Conservation (phyloP, 1,284 basidiomycete genomes). For the Porodaedalea pini region DNA sequence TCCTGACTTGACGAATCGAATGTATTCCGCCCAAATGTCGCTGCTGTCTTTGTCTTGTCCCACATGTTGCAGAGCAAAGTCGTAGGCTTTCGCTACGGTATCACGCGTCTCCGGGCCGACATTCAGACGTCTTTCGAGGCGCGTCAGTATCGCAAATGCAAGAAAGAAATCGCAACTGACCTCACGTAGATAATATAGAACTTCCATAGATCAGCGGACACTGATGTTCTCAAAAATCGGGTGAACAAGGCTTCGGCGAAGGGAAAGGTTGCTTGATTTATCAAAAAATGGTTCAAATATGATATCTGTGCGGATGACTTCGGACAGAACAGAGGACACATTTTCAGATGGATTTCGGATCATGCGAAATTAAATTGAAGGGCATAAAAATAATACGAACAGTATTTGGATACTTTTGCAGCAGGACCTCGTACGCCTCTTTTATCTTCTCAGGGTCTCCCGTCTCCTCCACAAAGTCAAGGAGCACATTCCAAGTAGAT, state of each 20-base stretch:
- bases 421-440: constrained; percentile 68
- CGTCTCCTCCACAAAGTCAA: constrained; percentile 63
- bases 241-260: constrained; percentile 79
- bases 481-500: constrained; percentile 64
- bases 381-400: constrained; percentile 42
- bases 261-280: constrained; percentile 55
- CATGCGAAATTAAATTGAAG: background rate
- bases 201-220: constrained; percentile 84
- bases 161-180: constrained; percentile 37
- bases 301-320: constrained; percentile 75
- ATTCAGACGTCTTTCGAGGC: constrained; percentile 46
- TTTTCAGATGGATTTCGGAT: no score
- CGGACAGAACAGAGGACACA: no score
- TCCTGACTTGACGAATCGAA: constrained; percentile 79
- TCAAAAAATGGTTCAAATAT: constrained; percentile 77
- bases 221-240: constrained; percentile 75
- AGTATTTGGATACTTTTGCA: constrained; percentile 76
- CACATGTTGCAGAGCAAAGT: constrained; percentile 88
- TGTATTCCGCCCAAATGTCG: constrained; percentile 75
- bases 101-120: constrained; percentile 59
- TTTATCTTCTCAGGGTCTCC: constrained; percentile 68
- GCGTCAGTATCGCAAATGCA: background rate
- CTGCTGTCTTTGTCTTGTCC: constrained; percentile 81
- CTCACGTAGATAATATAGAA: constrained; percentile 83
- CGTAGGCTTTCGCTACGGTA: constrained; percentile 85